A percentile compares a stretch with the other conserved stretches of the same genome.
phyloP scores from a whole-genome alignment of 2,329 filamentous ascomycete genomes.

The Lasiodiplodia citricola region DNA sequence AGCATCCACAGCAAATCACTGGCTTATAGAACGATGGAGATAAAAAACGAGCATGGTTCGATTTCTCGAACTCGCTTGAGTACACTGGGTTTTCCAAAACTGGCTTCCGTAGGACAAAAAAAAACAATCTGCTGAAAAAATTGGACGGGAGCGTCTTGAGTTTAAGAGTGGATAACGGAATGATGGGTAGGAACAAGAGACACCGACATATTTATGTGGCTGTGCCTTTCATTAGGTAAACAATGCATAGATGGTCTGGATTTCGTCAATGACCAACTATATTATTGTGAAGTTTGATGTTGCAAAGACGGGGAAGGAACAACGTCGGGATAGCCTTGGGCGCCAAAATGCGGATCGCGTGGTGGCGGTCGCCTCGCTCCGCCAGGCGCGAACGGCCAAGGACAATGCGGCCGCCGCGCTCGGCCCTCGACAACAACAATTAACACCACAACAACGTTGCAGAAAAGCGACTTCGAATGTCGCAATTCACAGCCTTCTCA shows the following conservation, averaged over 20 bases:
- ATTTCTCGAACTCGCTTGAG: background rate
- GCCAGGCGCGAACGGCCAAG: conserved; percentile 12
- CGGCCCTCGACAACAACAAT: conserved; percentile 5
- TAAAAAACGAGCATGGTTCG: background rate
- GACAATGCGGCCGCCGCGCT: conserved; percentile 3
- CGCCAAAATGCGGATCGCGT: conserved; percentile 24
- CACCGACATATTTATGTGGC: background rate
- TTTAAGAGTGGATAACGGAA: background rate
- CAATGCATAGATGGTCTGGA: background rate
- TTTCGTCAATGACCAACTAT: background rate
- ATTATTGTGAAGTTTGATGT: background rate
- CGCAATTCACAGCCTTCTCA: conserved; percentile 20
- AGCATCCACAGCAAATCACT: background rate
- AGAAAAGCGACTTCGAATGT: conserved; percentile 9
- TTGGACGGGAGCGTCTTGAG: background rate
- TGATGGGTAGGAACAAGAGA: background rate
- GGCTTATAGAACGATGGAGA: background rate
- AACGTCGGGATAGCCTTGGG: conserved; percentile 22
- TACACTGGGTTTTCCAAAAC: background rate
- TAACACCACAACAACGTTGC: background rate
- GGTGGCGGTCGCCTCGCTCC: conserved; percentile 20
- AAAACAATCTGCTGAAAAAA: background rate
- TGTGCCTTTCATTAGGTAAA: background rate
- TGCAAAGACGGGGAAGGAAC: background rate
- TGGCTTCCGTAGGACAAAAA: background rate